Conservation (phyloP, 306 rosid species). For the Cicer pinnatifidum region DNA sequence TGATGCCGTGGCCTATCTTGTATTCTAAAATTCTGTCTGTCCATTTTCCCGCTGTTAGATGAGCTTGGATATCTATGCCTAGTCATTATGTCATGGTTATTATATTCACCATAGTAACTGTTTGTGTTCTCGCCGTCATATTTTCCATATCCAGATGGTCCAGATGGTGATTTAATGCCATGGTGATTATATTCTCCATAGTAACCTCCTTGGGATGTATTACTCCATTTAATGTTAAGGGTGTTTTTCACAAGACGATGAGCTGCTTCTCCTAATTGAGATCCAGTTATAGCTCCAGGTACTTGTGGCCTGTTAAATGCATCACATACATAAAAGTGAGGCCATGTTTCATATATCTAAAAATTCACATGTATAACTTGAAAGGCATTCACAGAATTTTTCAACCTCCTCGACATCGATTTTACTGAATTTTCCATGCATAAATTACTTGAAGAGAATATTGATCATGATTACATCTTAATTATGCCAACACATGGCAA, state of each 20-base stretch:
- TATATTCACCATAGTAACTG: conserved; percentile 52
- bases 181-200: no score
- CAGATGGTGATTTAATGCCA: no score
- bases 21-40: conserved; percentile 60
- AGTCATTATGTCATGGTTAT: conserved; percentile 55
- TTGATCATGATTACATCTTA: background rate
- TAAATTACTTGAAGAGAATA: conserved; percentile 31
- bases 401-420: background rate
- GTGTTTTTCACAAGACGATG: conserved; percentile 91
- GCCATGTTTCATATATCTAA: conserved; percentile 26
- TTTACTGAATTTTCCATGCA: conserved; percentile 7
- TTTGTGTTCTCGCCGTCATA: conserved; percentile 64
- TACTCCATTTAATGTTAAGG: conserved; percentile 55
- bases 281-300: conserved; percentile 84
- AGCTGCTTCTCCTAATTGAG: conserved; percentile 91
- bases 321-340: conserved; percentile 39
- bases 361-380: conserved; percentile 20
- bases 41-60: conserved; percentile 59
- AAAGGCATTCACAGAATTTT: conserved; percentile 29
- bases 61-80: conserved; percentile 51
- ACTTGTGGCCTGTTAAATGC: conserved; percentile 66
- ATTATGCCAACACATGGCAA: conserved; percentile 16
- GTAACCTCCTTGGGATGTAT: conserved; percentile 51
- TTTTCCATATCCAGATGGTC: conserved; percentile 67
- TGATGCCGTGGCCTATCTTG: conserved; percentile 57